Evolutionary conservation across 192 early-diverging fungal species (phyloP).

Genomic region (Chytriomyces sp.): DNA sequence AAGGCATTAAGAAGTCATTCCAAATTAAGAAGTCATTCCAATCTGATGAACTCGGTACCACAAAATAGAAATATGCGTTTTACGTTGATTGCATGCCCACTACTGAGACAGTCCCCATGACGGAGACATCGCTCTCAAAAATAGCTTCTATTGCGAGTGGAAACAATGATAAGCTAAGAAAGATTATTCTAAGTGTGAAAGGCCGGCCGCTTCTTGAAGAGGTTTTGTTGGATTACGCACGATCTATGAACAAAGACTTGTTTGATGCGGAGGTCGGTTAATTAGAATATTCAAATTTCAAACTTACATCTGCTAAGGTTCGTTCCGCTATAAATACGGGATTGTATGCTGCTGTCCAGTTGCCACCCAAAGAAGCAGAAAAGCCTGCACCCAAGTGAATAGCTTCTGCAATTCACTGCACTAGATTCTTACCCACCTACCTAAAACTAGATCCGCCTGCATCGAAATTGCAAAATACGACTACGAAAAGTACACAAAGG

Average conservation of each 20-base stretch:
- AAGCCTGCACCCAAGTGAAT: background rate
- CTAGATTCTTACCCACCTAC: background rate
- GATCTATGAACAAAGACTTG: slow-evolving; percentile 53
- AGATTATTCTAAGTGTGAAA: background rate
- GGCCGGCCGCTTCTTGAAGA: slow-evolving; percentile 43
- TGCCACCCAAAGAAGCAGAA: slow-evolving; percentile 2
- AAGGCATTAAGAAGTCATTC: too few species aligned
- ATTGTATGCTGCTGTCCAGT: background rate
- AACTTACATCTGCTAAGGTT: background rate
- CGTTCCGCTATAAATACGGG: background rate
- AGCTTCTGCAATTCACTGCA: background rate
- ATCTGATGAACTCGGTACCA: background rate
- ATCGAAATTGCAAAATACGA: slow-evolving; percentile 45
- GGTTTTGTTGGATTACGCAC: slow-evolving; percentile 47
- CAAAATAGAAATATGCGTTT: slow-evolving; percentile 44
- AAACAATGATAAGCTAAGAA: slow-evolving; percentile 25
- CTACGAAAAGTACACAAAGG: slow-evolving; percentile 38
- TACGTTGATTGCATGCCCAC: slow-evolving; percentile 60
- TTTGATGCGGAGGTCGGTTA: slow-evolving; percentile 52
- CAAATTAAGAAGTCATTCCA: too few species aligned
- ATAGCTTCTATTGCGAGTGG: slow-evolving; percentile 33
- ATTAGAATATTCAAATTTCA: background rate
- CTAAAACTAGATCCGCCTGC: slow-evolving; percentile 8
- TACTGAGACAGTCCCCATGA: slow-evolving; percentile 35
- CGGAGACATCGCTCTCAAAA: slow-evolving; percentile 23